These are phyloP conservation scores for Backusella luteola DNA, from an alignment of 192 early-diverging fungal species.

Conservation along the genomic window DNA sequence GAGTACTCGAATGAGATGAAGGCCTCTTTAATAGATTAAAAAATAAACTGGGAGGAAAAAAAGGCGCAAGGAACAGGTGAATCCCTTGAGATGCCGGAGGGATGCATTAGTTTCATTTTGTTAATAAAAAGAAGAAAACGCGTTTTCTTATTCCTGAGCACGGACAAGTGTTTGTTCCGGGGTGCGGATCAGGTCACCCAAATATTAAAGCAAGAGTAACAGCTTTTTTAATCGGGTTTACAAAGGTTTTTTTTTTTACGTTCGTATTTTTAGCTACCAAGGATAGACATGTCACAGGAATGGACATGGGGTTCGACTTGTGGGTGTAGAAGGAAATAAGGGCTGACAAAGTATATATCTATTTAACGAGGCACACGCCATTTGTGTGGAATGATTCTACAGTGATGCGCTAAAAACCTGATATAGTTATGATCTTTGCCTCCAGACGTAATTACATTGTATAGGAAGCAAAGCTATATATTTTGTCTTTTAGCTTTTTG, in stretches of 20 bases:
- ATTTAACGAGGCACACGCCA: neutral
- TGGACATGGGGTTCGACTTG: constrained; percentile 65
- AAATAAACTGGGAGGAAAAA: constrained; percentile 38
- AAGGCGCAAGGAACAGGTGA: constrained; percentile 32
- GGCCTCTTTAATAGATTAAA: neutral
- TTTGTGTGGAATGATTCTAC: constrained; percentile 2
- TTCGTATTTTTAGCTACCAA: constrained; percentile 64
- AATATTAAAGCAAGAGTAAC: neutral
- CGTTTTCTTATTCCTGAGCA: constrained; percentile 35
- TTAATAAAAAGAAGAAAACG: constrained; percentile 33
- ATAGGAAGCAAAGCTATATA: neutral
- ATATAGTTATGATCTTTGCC: constrained; percentile 20
- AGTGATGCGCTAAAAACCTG: neutral
- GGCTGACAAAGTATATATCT: neutral
- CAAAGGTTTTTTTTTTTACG: neutral
- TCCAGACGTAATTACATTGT: constrained; percentile 62
- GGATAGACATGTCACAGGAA: constrained; percentile 59
- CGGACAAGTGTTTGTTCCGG: constrained; percentile 58
- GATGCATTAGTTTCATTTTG: constrained; percentile 48
- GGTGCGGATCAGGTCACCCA: constrained; percentile 51
- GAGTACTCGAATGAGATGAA: neutral
- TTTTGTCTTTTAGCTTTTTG: constrained; percentile 56
- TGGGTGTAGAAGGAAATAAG: constrained; percentile 21
- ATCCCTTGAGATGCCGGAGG: constrained; percentile 50
- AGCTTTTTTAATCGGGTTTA: neutral